Base-by-base conservation (phyloP, 768 basidiomycete species). In the Termitomyces sp. region DNA sequence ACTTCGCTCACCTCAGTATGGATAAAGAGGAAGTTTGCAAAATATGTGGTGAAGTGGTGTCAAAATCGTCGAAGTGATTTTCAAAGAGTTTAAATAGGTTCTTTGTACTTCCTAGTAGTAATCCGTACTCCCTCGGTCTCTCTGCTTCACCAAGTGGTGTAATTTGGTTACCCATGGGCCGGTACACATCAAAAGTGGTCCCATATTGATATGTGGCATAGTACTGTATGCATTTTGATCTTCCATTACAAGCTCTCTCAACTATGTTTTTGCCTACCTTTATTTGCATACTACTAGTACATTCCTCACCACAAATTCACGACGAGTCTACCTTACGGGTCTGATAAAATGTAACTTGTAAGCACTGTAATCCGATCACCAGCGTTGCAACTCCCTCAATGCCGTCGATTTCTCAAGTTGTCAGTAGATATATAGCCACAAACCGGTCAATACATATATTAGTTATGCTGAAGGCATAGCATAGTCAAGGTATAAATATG, bases 31-130 rank as follows among this genome's bases (percentile, higher is more conserved):
- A 52, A 1, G 47, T 58, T 10, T 60, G 59, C 22, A n/a, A 41
- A 32, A 40, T 53, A 55, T 60, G 59, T 52, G 59, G 59, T 5
- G 49, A 57, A n/a, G 53, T n/a, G n/a, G n/a, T n/a, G n/a, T n/a
- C n/a, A n/a, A n/a, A n/a, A n/a, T n/a, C n/a, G n/a, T n/a, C n/a
- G n/a, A n/a, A n/a, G n/a, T n/a, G n/a, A n/a, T n/a, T n/a, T n/a
- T n/a, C n/a, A n/a, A n/a, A n/a, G n/a, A n/a, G n/a, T n/a, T n/a
- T n/a, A n/a, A n/a, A n/a, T n/a, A n/a, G n/a, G n/a, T n/a, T n/a
- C n/a, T n/a, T n/a, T n/a, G n/a, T n/a, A n/a, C n/a, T n/a, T n/a
- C n/a, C n/a, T n/a, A n/a, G n/a, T n/a, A n/a, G n/a, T n/a, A n/a
- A n/a, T n/a, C n/a, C n/a, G n/a, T n/a, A n/a, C n/a, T n/a, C n/a